A percentile compares a stretch with the other conserved stretches of the same genome.
Conservation (phyloP, 2,329 filamentous ascomycete species). For the Alternaria solani region DNA sequence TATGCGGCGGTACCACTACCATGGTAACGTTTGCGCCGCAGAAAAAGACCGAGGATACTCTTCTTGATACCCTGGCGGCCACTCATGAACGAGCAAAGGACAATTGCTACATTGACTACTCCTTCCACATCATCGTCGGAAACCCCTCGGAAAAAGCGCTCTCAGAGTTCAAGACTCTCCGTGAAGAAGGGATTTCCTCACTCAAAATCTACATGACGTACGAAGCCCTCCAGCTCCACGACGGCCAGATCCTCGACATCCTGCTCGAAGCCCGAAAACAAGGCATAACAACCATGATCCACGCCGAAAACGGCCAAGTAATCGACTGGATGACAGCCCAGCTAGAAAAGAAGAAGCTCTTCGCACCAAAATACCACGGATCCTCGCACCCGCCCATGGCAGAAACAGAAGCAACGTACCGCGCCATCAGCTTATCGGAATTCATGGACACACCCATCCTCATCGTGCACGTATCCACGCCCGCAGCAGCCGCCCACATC, state of each 20-base stretch:
- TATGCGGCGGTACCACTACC: constrained; percentile 60
- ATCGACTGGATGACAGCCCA: constrained; percentile 64
- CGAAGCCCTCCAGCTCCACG: constrained; percentile 49
- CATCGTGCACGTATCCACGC: constrained; percentile 63
- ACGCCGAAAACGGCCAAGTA: constrained; percentile 64
- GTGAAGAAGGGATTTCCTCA: constrained; percentile 49
- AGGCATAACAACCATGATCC: constrained; percentile 63
- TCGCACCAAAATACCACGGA: constrained; percentile 62
- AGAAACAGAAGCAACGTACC: constrained; percentile 62
- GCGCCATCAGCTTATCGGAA: constrained; percentile 60
- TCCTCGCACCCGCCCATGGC: constrained; percentile 60
- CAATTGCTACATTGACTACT: constrained; percentile 60
- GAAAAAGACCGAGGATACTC: constrained; percentile 54
- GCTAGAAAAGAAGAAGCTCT: constrained; percentile 58
- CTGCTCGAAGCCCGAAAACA: constrained; percentile 52
- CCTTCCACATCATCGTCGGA: constrained; percentile 51
- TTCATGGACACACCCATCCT: constrained; percentile 63
- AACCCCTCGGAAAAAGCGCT: constrained; percentile 48
- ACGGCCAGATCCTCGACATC: constrained; percentile 51
- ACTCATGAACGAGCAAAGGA: constrained; percentile 55
- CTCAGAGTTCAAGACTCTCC: constrained; percentile 47
- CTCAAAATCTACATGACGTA: constrained; percentile 58
- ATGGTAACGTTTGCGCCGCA: constrained; percentile 60
- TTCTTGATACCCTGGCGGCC: constrained; percentile 54
- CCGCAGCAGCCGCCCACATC: constrained; percentile 57